A percentile compares a stretch with the other conserved stretches of the same genome.
phyloP scores from a whole-genome alignment of 768 basidiomycete genomes.

The Suillus occidentalis region DNA sequence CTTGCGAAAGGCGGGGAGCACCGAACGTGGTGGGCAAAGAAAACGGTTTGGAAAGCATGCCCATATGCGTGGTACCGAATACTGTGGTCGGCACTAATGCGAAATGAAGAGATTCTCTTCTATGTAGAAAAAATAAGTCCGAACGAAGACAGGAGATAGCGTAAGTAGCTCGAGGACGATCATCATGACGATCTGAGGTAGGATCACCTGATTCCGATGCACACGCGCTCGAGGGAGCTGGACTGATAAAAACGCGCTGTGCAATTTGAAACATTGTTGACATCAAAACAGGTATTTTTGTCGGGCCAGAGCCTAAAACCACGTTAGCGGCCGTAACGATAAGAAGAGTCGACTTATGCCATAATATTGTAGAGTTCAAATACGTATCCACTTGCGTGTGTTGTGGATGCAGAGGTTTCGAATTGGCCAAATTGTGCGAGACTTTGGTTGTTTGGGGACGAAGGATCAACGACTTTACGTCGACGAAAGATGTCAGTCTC shows the following conservation, averaged over 20 bases:
- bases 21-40: neutral
- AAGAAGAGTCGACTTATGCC: no score
- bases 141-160: no score
- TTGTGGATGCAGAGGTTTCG: neutral
- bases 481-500: neutral
- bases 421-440: neutral
- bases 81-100: neutral
- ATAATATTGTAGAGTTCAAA: neutral
- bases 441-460: neutral
- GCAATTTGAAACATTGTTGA: no score
- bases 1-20: neutral
- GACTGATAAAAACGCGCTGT: no score
- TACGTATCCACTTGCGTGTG: neutral
- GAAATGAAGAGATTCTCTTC: neutral
- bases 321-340: no score
- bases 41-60: neutral
- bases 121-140: no score
- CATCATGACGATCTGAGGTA: no score
- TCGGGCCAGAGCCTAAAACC: no score
- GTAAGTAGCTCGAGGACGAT: no score
- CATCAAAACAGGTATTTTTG: no score
- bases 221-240: no score
- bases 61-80: neutral
- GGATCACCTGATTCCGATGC: no score
- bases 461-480: neutral